phyloP scores from a whole-genome alignment of 2,329 filamentous ascomycete species.

The Colletotrichum musae region DNA sequence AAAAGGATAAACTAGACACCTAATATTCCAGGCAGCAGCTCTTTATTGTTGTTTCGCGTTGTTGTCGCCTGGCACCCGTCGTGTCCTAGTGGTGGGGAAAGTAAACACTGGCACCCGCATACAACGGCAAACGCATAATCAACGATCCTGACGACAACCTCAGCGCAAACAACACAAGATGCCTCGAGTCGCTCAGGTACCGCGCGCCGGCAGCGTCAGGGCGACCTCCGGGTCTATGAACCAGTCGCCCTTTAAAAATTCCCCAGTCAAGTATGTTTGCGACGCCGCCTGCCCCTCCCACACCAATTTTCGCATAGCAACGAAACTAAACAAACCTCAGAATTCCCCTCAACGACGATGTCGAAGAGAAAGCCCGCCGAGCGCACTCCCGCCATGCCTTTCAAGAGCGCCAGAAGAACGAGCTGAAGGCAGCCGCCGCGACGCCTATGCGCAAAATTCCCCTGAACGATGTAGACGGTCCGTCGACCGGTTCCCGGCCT shows the following conservation, averaged over 20 bases:
- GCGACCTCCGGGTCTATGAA: conserved; percentile 62
- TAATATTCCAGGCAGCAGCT: conserved; percentile 26
- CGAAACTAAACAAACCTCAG: conserved; percentile 59
- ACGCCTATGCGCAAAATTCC: conserved; percentile 78
- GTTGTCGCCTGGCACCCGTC: conserved; percentile 26
- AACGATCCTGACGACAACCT: conserved; percentile 41
- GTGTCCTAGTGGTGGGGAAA: conserved; percentile 37
- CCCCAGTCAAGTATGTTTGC: conserved; percentile 67
- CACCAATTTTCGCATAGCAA: conserved; percentile 38
- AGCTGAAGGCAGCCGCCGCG: conserved; percentile 82
- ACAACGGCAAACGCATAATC: conserved; percentile 24
- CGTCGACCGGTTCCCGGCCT: conserved; percentile 68
- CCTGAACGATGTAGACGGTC: conserved; percentile 71
- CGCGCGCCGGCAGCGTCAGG: conserved; percentile 64
- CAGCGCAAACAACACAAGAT: conserved; percentile 54
- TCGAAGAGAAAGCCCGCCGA: conserved; percentile 89
- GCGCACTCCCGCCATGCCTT: conserved; percentile 89
- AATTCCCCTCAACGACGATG: conserved; percentile 97
- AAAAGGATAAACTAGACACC: conserved; percentile 14
- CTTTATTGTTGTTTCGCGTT: conserved; percentile 38
- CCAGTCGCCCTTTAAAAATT: conserved; percentile 70
- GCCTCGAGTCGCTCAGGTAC: conserved; percentile 71
- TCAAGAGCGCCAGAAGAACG: conserved; percentile 92
- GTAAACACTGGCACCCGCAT: conserved; percentile 35
- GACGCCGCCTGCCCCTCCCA: not conserved